phyloP scores from a whole-genome alignment of 177 flowering plant genomes.

The Vitis hybrid region DNA sequence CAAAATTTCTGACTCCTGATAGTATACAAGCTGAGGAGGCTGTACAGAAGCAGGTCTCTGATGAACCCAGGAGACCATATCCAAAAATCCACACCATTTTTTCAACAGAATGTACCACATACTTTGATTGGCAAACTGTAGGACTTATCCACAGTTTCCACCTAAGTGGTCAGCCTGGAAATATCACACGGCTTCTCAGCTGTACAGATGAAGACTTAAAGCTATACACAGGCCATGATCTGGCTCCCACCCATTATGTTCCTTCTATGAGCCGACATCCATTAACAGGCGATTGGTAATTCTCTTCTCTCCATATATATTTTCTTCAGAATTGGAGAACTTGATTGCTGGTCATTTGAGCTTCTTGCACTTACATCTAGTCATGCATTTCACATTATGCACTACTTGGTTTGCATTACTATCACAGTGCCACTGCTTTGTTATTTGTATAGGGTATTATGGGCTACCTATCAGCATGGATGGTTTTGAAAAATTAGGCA shows the following conservation, averaged over 20 bases:
- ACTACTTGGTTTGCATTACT: no score
- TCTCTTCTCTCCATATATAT: background rate
- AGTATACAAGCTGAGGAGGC: constrained; percentile 29
- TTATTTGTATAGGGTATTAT: background rate
- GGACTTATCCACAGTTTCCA: constrained; percentile 93
- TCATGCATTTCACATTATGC: background rate
- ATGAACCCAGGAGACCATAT: constrained; percentile 29
- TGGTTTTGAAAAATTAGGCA: background rate
- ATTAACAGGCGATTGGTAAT: constrained; percentile 92
- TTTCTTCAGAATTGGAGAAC: background rate
- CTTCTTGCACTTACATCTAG: background rate
- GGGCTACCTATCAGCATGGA: background rate
- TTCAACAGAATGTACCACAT: constrained; percentile 86
- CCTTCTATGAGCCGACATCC: constrained; percentile 99
- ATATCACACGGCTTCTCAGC: constrained; percentile 90
- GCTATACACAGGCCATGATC: constrained; percentile 73
- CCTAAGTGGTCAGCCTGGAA: constrained; percentile 95
- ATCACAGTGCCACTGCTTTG: background rate
- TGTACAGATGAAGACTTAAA: constrained; percentile 87
- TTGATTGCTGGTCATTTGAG: constrained; percentile 2
- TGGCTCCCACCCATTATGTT: constrained; percentile 98
- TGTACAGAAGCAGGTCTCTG: constrained; percentile 24
- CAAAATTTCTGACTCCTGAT: constrained; percentile 48
- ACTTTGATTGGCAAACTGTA: constrained; percentile 99
- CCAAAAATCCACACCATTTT: constrained; percentile 95